phyloP scores from a whole-genome alignment of 208 protist genomes.

The Acanthamoeba culbertsoni region DNA sequence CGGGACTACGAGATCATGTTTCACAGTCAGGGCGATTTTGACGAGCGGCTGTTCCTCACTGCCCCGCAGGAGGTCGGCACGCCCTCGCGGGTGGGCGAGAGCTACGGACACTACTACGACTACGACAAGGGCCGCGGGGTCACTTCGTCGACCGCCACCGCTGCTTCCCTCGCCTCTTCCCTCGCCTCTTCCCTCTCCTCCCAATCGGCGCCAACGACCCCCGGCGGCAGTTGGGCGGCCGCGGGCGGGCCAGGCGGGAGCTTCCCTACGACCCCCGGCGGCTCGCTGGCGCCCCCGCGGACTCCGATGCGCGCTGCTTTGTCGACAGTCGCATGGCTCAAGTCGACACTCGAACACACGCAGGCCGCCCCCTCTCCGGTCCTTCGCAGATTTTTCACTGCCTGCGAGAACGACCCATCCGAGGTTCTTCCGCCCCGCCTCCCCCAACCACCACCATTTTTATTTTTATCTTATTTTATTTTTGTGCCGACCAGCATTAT shows the following conservation, averaged over 20 bases:
- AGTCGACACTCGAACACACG: background rate
- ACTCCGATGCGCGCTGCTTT: background rate
- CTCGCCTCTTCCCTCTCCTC: background rate
- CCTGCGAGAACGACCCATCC: background rate
- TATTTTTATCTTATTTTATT: background rate
- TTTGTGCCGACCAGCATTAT: background rate
- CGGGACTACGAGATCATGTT: constrained; percentile 51
- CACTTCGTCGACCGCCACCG: background rate
- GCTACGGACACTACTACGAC: constrained; percentile 31
- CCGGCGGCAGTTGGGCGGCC: background rate
- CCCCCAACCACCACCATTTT: background rate
- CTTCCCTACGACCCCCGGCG: background rate
- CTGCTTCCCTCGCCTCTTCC: background rate
- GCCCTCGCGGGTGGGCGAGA: background rate
- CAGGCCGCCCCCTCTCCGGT: background rate
- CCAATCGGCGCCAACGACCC: background rate
- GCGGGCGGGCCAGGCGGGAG: background rate
- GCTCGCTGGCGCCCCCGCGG: background rate
- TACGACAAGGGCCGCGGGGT: background rate
- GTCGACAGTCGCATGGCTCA: background rate
- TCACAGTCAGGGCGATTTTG: constrained; percentile 7
- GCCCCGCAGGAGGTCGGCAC: background rate
- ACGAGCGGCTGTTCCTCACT: constrained; percentile 21
- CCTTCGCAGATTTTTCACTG: background rate
- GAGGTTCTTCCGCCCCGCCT: background rate